phyloP scores from a whole-genome alignment of 495 filamentous ascomycete genomes.

The Stereocaulon alpinum region DNA sequence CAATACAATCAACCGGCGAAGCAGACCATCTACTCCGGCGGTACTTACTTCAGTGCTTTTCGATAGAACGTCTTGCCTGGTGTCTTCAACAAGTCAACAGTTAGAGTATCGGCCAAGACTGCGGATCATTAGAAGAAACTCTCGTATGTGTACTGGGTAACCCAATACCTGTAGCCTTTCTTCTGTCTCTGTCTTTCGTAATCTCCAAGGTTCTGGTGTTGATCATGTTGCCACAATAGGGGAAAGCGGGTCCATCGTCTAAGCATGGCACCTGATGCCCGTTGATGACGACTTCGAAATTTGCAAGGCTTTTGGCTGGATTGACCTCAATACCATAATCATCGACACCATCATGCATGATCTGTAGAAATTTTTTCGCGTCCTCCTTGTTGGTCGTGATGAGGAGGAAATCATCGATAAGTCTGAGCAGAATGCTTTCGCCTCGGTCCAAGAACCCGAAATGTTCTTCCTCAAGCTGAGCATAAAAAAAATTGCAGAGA shows the following conservation, averaged over 20 bases:
- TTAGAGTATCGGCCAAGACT: constrained; percentile 50
- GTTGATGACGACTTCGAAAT: constrained; percentile 60
- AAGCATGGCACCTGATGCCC: constrained; percentile 43
- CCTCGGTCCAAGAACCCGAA: constrained; percentile 53
- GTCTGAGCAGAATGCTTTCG: constrained; percentile 59
- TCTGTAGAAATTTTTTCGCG: constrained; percentile 58
- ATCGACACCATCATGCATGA: constrained; percentile 69
- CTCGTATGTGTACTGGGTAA: neutral
- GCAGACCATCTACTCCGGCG: neutral
- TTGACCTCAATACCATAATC: constrained; percentile 75
- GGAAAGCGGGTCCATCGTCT: constrained; percentile 47
- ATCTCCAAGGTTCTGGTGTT: constrained; percentile 69
- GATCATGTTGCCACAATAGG: constrained; percentile 78
- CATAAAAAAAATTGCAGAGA: constrained; percentile 93
- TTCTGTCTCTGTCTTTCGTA: constrained; percentile 45
- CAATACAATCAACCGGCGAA: constrained; percentile 18
- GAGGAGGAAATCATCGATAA: constrained; percentile 88
- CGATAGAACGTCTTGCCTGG: constrained; percentile 69
- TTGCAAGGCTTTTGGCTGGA: constrained; percentile 68
- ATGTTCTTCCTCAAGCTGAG: constrained; percentile 60
- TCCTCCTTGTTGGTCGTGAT: constrained; percentile 58
- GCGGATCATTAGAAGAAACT: constrained; percentile 18
- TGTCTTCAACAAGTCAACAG: constrained; percentile 56
- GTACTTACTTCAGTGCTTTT: constrained; percentile 50
- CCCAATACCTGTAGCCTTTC: constrained; percentile 34